Base-by-base conservation (phyloP, 148 eudicot genomes). In the Beta vulgaris region DNA sequence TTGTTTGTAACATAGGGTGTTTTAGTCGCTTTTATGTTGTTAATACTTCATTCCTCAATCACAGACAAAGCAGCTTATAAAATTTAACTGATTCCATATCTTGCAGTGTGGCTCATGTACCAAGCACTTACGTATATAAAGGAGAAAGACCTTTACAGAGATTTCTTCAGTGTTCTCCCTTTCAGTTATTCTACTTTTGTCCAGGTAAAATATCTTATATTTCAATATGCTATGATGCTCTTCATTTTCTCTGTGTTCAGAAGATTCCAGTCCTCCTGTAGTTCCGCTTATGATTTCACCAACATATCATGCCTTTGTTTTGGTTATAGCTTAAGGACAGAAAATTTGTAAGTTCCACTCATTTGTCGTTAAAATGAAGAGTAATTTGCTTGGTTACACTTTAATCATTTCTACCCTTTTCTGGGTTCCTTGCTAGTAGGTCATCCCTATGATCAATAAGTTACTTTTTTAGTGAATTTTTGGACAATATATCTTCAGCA, bases 21-120 rank as follows among this genome's bases (percentile, higher is more conserved):
- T 36, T 62, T 32, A 42, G 21, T 18, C 5, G 23, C 1, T 23
- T 23, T 8, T 31, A 25, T 46, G 35, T 51, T 39, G 18, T 62
- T 63, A 15, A 37, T 71, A 54, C 60, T 32, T 53, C 59, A 34
- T 51, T 62, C 36, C 54, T 73, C 18, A 29, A 43, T n/a, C 34
- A 19, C 18, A 15, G 6, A 28, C 36, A 32, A 31, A 51, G n/a
- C 35, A 23, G 28, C n/a, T 51, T 23, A 60, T 79, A 54, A 76
- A 13, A 21, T 13, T 59, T 5, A 57, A 21, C 53, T 60, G 37
- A 40, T 77, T 74, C 12, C 25, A 54, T 19, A 68, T 71, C 57
- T 77, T 69, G 85, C 88, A 94, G 97, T 91, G 93, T 88, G 90
- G 93, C 84, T 94, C 77, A 91, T 94, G 97, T 94, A 94, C 78